phyloP scores from a whole-genome alignment of 1,284 basidiomycete species.

The Boletus semigastroideus region DNA sequence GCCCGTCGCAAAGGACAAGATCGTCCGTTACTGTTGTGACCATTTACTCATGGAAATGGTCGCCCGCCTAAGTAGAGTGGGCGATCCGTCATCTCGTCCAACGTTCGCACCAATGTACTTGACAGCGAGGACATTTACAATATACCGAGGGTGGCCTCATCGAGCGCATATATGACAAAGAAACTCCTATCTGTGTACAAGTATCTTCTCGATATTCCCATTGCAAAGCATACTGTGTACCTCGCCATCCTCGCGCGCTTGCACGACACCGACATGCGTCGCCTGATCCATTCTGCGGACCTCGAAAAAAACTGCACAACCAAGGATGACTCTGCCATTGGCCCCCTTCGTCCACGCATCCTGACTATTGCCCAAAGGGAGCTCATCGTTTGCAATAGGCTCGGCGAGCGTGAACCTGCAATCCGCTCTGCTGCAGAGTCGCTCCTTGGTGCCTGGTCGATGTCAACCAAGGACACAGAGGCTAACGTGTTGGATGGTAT shows the following conservation, averaged over 20 bases:
- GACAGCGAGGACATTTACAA: slow-evolving; percentile 81
- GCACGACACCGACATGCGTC: slow-evolving; percentile 81
- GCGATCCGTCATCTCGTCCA: slow-evolving; percentile 25
- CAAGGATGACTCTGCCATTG: slow-evolving; percentile 35
- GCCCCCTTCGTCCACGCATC: slow-evolving; percentile 65
- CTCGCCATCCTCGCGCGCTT: slow-evolving; percentile 76
- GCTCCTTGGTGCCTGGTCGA: slow-evolving; percentile 76
- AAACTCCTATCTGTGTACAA: slow-evolving; percentile 82
- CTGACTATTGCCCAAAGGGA: slow-evolving; percentile 79
- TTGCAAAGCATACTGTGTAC: slow-evolving; percentile 60
- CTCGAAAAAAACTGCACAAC: slow-evolving; percentile 34
- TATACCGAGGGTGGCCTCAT: slow-evolving; percentile 65
- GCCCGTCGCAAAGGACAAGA: slow-evolving; percentile 92
- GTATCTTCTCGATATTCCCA: slow-evolving; percentile 75
- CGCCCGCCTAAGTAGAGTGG: slow-evolving; percentile 80
- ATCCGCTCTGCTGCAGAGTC: slow-evolving; percentile 60
- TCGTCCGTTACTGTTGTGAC: slow-evolving; percentile 78
- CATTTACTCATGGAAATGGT: slow-evolving; percentile 81
- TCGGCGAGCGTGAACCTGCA: slow-evolving; percentile 82
- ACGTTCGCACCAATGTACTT: not conserved
- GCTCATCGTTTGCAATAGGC: slow-evolving; percentile 74
- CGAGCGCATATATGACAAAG: slow-evolving; percentile 86
- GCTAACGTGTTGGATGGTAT: slow-evolving; percentile 48
- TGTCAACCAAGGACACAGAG: slow-evolving; percentile 46
- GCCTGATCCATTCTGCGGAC: slow-evolving; percentile 75